Evolutionary conservation across 768 basidiomycete species (phyloP), one percentile per base, ranked within the genome.

Genomic region (Boletus subcaerulescens): DNA sequence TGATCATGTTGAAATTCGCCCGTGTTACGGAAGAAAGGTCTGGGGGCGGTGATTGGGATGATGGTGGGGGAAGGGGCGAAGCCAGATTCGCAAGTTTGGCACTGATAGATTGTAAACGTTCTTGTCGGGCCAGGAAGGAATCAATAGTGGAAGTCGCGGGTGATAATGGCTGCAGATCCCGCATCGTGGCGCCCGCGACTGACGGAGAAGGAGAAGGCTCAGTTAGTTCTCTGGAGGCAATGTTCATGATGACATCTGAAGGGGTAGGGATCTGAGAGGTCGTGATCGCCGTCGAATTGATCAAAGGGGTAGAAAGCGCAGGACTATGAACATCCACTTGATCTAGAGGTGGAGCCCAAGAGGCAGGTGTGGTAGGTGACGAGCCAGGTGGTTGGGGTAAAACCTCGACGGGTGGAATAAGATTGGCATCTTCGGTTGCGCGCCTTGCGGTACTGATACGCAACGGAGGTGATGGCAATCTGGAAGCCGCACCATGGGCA

Each of bases 381-480:
- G 68, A 65, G 31, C 66, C 66, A 11, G 51, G 31, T 39, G 33
- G 36, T 41, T 53, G 50, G n/a, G 55, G 45, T 20, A 72, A 41
- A 36, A 69, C 40, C 52, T 65, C 69, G 24, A 72, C 71, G n/a
- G 69, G 69, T 35, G 69, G 71, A 32, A 71, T 71, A 39, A 71
- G 60, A 41, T 29, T 62, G 15, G 48, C 42, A n/a, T 56, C 46
- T 9, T 48, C 54, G 4, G 26, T 7, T 13, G 31, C 2, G 35
- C 9, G 43, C 14, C 45, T 41, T 5, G 15, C 15, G 9, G 10
- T 48, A 3, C 50, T 43, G 13, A 52, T 12, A 5, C 46, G 60
- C 6, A 53, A 46, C 17, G 33, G n/a, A 20, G 45, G 38, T 15
- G 40, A 45, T 17, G 29, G 51, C 15, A 50, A 24, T 10, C 31